phyloP scores from a whole-genome alignment of 2,329 filamentous ascomycete species.

The Xylariaceae sp. region DNA sequence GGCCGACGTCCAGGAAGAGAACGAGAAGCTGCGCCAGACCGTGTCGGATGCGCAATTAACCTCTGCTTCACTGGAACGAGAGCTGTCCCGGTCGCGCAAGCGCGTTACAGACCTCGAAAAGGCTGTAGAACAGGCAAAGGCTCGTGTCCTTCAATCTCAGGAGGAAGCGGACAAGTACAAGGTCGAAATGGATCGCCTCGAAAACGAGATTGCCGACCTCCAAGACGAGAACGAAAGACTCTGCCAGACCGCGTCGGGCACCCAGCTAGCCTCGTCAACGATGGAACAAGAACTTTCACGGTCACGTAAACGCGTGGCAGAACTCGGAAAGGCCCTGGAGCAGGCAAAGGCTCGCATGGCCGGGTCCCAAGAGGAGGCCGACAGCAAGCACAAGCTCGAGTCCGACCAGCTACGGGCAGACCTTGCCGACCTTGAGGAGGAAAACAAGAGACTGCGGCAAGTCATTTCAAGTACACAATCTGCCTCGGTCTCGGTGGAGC shows the following conservation, averaged over 20 bases:
- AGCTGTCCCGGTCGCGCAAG: conserved; percentile 60
- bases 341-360: background rate
- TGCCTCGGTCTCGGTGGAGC: conserved; percentile 51
- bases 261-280: conserved; percentile 27
- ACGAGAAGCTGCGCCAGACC: conserved; percentile 27
- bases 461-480: conserved; percentile 46
- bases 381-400: background rate
- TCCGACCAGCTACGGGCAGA: conserved; percentile 32
- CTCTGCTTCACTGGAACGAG: conserved; percentile 22
- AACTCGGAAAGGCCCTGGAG: conserved; percentile 35
- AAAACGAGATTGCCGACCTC: conserved; percentile 41
- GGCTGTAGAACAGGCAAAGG: conserved; percentile 48
- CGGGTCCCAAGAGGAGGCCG: background rate
- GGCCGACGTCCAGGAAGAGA: conserved; percentile 40
- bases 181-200: conserved; percentile 45
- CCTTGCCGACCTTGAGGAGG: conserved; percentile 45
- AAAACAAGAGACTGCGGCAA: conserved; percentile 45
- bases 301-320: conserved; percentile 20
- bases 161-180: conserved; percentile 39
- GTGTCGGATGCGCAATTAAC: conserved; percentile 21
- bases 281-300: conserved; percentile 56
- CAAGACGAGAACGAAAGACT: conserved; percentile 48
- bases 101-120: conserved; percentile 50
- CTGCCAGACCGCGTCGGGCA: conserved; percentile 48
- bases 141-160: conserved; percentile 53